phyloP scores from a whole-genome alignment of 352 stramenopile species.

The Pythium chondricola region DNA sequence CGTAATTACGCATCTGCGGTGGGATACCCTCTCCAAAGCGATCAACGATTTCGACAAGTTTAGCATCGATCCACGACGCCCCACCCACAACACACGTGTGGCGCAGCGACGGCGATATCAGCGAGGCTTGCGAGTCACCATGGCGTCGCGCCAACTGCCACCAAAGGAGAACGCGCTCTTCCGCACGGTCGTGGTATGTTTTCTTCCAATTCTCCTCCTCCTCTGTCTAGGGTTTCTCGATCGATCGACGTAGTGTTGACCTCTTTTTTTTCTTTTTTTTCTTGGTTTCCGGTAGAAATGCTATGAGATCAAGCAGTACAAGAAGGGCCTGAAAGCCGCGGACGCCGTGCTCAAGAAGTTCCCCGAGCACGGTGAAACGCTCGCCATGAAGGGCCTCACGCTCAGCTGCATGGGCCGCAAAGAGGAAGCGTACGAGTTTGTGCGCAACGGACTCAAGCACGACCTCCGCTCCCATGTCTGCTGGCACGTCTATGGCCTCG shows the following conservation, averaged over 20 bases:
- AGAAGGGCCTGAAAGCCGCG: conserved; percentile 96
- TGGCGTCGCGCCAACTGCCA: conserved; percentile 70
- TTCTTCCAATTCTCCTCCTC: neutral
- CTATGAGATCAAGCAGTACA: conserved; percentile 99
- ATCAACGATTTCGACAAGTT: too few relatives aligned
- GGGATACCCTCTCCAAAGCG: too few relatives aligned
- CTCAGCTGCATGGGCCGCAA: conserved; percentile 94
- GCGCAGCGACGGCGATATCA: conserved; percentile 1
- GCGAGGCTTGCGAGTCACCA: neutral
- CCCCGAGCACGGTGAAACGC: conserved; percentile 95
- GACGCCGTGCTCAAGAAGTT: conserved; percentile 96
- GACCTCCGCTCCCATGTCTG: conserved; percentile 95
- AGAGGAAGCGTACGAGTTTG: conserved; percentile 95
- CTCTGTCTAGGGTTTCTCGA: neutral
- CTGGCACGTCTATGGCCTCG: conserved; percentile 98
- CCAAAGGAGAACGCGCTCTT: conserved; percentile 96
- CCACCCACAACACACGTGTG: conserved; percentile 2
- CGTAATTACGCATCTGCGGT: too few relatives aligned
- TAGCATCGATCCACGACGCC: too few relatives aligned
- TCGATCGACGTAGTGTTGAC: too few relatives aligned
- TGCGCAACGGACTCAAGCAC: conserved; percentile 91
- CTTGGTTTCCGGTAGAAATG: conserved; percentile 72
- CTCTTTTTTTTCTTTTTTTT: neutral
- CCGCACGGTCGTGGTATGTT: conserved; percentile 90
- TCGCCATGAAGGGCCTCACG: conserved; percentile 98